Percentiles rank a stretch among this genome's conserved stretches.
Conservation (phyloP, 352 stramenopile species). For the Pythium phragmiticola region DNA sequence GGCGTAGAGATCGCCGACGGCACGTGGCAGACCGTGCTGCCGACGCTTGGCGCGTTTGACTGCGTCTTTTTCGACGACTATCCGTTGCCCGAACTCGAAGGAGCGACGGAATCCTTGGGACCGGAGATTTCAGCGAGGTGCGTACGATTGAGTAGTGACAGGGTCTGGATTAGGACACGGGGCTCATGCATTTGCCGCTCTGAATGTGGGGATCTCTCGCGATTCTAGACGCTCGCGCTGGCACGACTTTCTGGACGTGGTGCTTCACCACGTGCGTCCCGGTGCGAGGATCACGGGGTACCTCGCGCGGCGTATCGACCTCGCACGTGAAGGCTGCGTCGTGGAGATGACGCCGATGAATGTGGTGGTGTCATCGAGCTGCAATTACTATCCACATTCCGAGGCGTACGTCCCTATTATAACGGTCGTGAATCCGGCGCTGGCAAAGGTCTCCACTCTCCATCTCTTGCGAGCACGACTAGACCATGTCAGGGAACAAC, state of each 20-base stretch:
- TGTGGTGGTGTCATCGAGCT: slow-evolving; percentile 45
- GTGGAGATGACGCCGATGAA: slow-evolving; percentile 31
- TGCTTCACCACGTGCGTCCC: slow-evolving; percentile 40
- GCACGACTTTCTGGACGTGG: slow-evolving; percentile 68
- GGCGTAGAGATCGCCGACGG: slow-evolving; percentile 54
- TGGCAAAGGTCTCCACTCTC: not conserved
- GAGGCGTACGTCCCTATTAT: slow-evolving; percentile 64
- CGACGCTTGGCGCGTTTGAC: slow-evolving; percentile 57
- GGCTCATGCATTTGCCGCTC: not conserved
- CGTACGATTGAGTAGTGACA: not conserved
- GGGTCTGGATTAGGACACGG: not conserved
- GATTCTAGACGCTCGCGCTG: slow-evolving; percentile 47
- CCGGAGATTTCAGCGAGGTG: not conserved
- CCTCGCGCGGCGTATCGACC: slow-evolving; percentile 49
- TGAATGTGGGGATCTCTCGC: not conserved
- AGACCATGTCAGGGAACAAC: slow-evolving; percentile 13
- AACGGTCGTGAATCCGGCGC: slow-evolving; percentile 40
- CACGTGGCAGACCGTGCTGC: slow-evolving; percentile 67
- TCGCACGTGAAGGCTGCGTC: slow-evolving; percentile 42
- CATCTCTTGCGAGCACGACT: slow-evolving; percentile 15
- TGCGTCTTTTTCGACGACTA: slow-evolving; percentile 87
- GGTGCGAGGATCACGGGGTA: slow-evolving; percentile 70
- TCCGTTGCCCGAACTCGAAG: slow-evolving; percentile 57
- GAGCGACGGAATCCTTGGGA: not conserved
- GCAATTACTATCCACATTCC: slow-evolving; percentile 66